Evolutionary conservation across 1,284 basidiomycete species (phyloP).

Genomic region (Heimioporus retisporus): DNA sequence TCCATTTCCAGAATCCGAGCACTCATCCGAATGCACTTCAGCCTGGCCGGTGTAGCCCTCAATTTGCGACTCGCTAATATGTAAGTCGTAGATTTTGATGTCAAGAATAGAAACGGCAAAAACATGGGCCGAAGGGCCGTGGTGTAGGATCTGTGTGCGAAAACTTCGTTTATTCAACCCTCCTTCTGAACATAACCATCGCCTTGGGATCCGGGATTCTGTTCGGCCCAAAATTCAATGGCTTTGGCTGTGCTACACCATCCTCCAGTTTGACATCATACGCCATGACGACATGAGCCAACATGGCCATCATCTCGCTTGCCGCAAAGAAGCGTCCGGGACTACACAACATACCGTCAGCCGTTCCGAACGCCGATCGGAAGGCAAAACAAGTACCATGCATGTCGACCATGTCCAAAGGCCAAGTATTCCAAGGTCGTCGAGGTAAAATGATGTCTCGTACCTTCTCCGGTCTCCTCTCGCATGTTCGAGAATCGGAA

Average conservation of each 20-base stretch:
- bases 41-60: too few relatives aligned
- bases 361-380: background rate
- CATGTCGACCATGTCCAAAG: constrained; percentile 26
- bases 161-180: background rate
- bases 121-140: too few relatives aligned
- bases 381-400: constrained; percentile 17
- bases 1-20: too few relatives aligned
- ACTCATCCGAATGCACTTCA: too few relatives aligned
- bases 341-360: background rate
- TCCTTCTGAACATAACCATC: constrained; percentile 26
- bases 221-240: too few relatives aligned
- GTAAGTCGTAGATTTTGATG: too few relatives aligned
- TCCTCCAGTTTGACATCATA: constrained; percentile 30
- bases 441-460: constrained; percentile 29
- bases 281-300: constrained; percentile 19
- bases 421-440: constrained; percentile 17
- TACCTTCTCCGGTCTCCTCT: constrained; percentile 16
- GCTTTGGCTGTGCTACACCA: constrained; percentile 26
- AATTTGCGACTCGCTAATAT: too few relatives aligned
- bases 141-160: too few relatives aligned
- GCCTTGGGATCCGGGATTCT: constrained; percentile 9
- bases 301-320: constrained; percentile 15
- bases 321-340: constrained; percentile 26
- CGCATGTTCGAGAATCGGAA: constrained; percentile 42
- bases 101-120: too few relatives aligned